Conservation (phyloP, 2,329 filamentous ascomycete genomes). For the Scedosporium boydii region DNA sequence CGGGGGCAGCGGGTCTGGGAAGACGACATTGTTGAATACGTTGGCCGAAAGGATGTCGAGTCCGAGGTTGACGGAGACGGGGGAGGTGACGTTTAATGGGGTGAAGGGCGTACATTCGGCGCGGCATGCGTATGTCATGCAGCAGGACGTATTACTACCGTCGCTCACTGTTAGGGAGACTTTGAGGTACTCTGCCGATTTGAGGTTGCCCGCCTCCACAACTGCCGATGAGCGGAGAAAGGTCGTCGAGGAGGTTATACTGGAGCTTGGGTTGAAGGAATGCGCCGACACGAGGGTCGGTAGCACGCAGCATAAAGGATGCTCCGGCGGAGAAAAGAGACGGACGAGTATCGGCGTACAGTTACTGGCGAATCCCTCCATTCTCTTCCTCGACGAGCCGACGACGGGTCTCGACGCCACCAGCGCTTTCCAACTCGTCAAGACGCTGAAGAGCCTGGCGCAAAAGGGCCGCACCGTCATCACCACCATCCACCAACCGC, state of each 20-base stretch:
- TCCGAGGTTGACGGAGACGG: conserved; percentile 38
- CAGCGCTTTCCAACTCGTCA: conserved; percentile 63
- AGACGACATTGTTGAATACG: conserved; percentile 62
- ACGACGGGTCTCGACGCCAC: conserved; percentile 72
- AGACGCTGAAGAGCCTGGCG: conserved; percentile 59
- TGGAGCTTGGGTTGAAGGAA: conserved; percentile 67
- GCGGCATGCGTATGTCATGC: conserved; percentile 62
- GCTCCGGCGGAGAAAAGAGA: conserved; percentile 71
- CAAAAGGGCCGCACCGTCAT: conserved; percentile 61
- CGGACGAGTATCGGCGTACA: conserved; percentile 70
- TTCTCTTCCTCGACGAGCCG: conserved; percentile 70
- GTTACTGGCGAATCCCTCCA: conserved; percentile 67
- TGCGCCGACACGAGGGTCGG: conserved; percentile 69
- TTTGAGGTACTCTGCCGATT: conserved; percentile 60
- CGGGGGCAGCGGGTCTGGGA: conserved; percentile 64
- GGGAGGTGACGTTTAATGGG: conserved; percentile 53
- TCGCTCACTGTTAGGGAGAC: conserved; percentile 70
- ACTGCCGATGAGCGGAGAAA: conserved; percentile 46
- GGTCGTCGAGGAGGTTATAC: conserved; percentile 67
- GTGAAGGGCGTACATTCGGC: conserved; percentile 40
- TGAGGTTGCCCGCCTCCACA: conserved; percentile 56
- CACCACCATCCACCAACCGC: conserved; percentile 67
- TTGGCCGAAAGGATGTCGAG: conserved; percentile 61
- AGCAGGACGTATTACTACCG: conserved; percentile 65
- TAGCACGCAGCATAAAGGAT: conserved; percentile 61